Percentiles rank a stretch among this genome's conserved stretches.
These are phyloP conservation scores for Clonostachys sp. DNA, from an alignment of 2,329 filamentous ascomycete species.

Conservation along the genomic window DNA sequence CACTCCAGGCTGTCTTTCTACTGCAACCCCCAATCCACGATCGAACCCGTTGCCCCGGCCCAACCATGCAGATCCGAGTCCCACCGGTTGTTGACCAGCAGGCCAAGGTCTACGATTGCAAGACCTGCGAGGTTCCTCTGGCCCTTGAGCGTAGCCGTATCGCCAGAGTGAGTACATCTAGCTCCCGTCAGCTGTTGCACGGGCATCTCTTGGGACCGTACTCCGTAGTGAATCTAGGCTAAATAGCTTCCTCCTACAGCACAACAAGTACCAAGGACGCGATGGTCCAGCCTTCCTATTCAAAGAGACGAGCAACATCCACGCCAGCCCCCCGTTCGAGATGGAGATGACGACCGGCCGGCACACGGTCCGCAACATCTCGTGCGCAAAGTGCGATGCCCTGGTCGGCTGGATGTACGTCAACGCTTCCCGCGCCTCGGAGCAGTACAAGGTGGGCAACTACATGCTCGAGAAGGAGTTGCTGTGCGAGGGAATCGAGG, in stretches of 20 bases:
- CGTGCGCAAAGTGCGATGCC: conserved; percentile 85
- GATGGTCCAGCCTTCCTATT: conserved; percentile 98
- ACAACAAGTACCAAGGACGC: conserved; percentile 67
- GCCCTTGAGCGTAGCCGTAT: conserved; percentile 29
- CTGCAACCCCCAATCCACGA: too few relatives aligned
- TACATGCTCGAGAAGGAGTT: conserved; percentile 93
- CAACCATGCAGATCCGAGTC: too few relatives aligned
- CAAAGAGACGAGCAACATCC: conserved; percentile 88
- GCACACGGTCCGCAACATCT: conserved; percentile 91
- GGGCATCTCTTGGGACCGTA: too few relatives aligned
- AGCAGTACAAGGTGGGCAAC: conserved; percentile 99
- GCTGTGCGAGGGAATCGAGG: conserved; percentile 52
- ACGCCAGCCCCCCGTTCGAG: conserved; percentile 75
- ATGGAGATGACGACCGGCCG: conserved; percentile 97
- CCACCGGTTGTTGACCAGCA: too few relatives aligned
- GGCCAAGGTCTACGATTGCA: conserved; percentile 86
- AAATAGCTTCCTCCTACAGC: too few relatives aligned
- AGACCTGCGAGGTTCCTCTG: conserved; percentile 91
- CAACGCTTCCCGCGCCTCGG: conserved; percentile 83
- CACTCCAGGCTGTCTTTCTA: too few relatives aligned
- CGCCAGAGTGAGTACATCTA: too few relatives aligned
- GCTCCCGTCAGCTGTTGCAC: too few relatives aligned
- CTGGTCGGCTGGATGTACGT: conserved; percentile 99
- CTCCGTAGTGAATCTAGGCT: too few relatives aligned
- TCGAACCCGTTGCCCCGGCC: too few relatives aligned